A percentile compares a stretch with the other conserved stretches of the same genome.
Conservation (phyloP, 768 basidiomycete species). For the Mycena epipterygia region DNA sequence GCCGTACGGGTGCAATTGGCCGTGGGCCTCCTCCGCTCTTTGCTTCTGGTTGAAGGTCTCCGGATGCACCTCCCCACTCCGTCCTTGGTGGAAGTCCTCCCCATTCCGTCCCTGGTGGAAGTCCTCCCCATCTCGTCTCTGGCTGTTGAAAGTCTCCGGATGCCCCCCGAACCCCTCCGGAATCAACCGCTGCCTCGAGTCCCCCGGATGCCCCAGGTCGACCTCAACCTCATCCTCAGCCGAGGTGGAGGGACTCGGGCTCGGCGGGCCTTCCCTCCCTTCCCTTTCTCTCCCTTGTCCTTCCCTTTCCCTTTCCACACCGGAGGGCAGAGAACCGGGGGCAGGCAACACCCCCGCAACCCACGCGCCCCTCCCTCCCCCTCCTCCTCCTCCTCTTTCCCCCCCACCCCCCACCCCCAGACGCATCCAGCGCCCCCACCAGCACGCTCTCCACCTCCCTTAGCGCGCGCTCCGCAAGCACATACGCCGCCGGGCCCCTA, state of each 20-base stretch:
- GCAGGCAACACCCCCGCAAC: conserved; percentile 20
- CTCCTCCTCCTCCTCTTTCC: background rate
- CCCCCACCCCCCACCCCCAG: background rate
- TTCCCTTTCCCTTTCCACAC: background rate
- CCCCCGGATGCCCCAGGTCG: too few species aligned
- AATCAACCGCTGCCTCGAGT: too few species aligned
- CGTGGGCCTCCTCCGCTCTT: too few species aligned
- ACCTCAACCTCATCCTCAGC: too few species aligned
- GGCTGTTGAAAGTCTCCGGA: too few species aligned
- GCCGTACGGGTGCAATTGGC: conserved; percentile 4
- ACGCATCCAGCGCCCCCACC: conserved; percentile 31
- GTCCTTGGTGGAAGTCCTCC: too few species aligned
- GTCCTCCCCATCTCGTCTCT: too few species aligned
- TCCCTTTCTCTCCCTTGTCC: background rate
- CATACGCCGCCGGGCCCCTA: conserved; percentile 27
- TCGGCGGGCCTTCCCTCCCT: background rate
- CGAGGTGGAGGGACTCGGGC: too few species aligned
- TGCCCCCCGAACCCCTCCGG: too few species aligned
- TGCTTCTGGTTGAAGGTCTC: background rate
- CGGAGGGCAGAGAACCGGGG: background rate
- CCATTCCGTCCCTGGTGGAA: too few species aligned
- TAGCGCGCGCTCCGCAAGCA: conserved; percentile 30
- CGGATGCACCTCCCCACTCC: background rate
- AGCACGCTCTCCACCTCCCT: conserved; percentile 27
- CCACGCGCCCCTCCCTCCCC: conserved; percentile 22